Evolutionary conservation across 768 basidiomycete genomes (phyloP), one percentile per base, ranked within the genome.

Genomic region (Phlebiopsis flavidoalba): DNA sequence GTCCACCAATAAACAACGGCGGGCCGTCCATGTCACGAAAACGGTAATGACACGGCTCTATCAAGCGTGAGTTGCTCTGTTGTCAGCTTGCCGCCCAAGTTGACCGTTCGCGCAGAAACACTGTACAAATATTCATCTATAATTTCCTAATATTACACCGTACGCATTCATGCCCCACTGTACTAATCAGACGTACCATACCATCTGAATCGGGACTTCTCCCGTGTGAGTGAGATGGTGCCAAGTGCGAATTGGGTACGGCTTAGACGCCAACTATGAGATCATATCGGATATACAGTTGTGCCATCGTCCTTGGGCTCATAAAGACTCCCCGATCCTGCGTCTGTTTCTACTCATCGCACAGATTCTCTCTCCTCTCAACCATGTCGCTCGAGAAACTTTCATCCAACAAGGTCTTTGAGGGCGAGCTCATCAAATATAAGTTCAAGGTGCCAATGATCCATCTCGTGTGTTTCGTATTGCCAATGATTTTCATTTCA

Each of bases 341-440:
- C 52, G 31, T 33, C 31, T 19, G 50, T 19, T 31, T 15, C 52
- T 17, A 8, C 35, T 36, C 52, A 17, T 21, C 31, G 52, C 31
- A 35, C 52, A 51, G 24, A 26, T 51, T 51, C 24, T 31, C 50
- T 24, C 52, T 21, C 19, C 43, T 55, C 21, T 2, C 40, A 43
- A 65, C 49, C 49, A 73, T 69, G 68, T 66, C 69, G 36, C 83
- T 95, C 65, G 83, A 90, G 65, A 83, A 86, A 70, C 63, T 94
- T 17, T 89, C 91, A 1, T 79, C 83, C 10, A 93, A 85, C 82
- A 88, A 88, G 73, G 80, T 85, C 11, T 96, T 89, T 63, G 88
- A 83, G 60, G 97, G 96, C 22, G 81, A 83, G 58, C 71, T 98
- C 59, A 81, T 76, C 61, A 98, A 98, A 72, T 98, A 93, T 79